Conservation (phyloP, 345 rosid species). For the Dipteronia sinensis region DNA sequence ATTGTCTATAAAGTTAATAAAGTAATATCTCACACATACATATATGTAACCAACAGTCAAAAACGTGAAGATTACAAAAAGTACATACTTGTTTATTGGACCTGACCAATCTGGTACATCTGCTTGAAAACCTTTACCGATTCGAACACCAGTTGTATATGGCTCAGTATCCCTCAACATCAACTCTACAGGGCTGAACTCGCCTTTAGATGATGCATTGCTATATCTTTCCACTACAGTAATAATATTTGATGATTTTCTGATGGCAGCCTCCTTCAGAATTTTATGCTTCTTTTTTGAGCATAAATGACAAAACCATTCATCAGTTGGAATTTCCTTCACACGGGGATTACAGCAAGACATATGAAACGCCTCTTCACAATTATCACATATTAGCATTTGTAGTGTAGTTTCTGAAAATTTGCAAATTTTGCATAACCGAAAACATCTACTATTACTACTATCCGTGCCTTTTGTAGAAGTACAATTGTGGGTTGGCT, state of each 20-base stretch:
- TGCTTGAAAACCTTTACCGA: conserved; percentile 91
- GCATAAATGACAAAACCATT: conserved; percentile 86
- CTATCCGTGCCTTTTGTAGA: conserved; percentile 33
- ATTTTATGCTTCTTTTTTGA: conserved; percentile 49
- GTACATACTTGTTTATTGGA: conserved; percentile 59
- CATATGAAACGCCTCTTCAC: conserved; percentile 84
- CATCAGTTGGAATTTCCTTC: conserved; percentile 56
- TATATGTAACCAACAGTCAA: conserved; percentile 13
- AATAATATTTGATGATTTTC: conserved; percentile 38
- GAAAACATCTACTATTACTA: conserved; percentile 35
- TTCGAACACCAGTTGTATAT: conserved; percentile 48
- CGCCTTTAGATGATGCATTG: conserved; percentile 34
- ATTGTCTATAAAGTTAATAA: neutral
- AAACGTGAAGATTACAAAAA: conserved; percentile 18
- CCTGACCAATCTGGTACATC: conserved; percentile 86
- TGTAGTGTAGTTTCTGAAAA: conserved; percentile 40
- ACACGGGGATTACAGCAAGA: conserved; percentile 63
- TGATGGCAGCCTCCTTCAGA: conserved; percentile 32
- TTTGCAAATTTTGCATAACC: conserved; percentile 70
- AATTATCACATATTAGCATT: conserved; percentile 86
- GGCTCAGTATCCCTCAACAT: conserved; percentile 64
- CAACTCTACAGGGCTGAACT: conserved; percentile 38
- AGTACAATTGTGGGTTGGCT: conserved; percentile 22
- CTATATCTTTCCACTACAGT: conserved; percentile 36
- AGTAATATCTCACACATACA: neutral